phyloP scores from a whole-genome alignment of 441 rosid genomes.

The Mallotus japonicus region DNA sequence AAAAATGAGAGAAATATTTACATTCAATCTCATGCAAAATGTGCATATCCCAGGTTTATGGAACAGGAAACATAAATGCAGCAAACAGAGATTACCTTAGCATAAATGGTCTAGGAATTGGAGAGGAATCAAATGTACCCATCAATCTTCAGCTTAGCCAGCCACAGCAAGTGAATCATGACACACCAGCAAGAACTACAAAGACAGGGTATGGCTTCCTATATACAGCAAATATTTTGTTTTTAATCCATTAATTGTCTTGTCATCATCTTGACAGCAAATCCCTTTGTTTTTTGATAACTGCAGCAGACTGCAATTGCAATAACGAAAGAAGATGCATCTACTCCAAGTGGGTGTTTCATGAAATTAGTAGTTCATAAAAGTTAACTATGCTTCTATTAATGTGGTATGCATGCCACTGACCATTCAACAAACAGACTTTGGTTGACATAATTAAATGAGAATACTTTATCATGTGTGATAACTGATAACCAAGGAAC shows the following conservation, averaged over 20 bases:
- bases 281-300: conserved; percentile 23
- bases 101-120: conserved; percentile 43
- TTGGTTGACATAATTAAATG: conserved; percentile 21
- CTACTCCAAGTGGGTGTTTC: conserved; percentile 28
- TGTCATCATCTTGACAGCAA: conserved; percentile 26
- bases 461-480: conserved; percentile 27
- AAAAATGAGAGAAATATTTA: conserved; percentile 18
- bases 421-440: conserved; percentile 26
- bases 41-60: conserved; percentile 56
- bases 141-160: conserved; percentile 90
- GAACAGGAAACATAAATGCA: conserved; percentile 51
- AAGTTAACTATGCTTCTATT: conserved; percentile 36
- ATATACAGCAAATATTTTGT: conserved; percentile 11
- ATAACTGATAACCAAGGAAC: conserved; percentile 10
- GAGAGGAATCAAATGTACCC: conserved; percentile 57
- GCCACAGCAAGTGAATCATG: conserved; percentile 58
- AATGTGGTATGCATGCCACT: conserved; percentile 42
- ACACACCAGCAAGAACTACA: conserved; percentile 48
- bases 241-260: conserved; percentile 8
- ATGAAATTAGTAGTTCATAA: conserved; percentile 20
- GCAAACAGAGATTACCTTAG: conserved; percentile 42
- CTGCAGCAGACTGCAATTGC: conserved; percentile 67
- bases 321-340: conserved; percentile 37
- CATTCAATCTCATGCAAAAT: conserved; percentile 28
- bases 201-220: conserved; percentile 48